A percentile compares a stretch with the other conserved stretches of the same genome.
phyloP scores from a whole-genome alignment of 1,139 yeast species.

The Nakaseomyces kungkrabaensis region DNA sequence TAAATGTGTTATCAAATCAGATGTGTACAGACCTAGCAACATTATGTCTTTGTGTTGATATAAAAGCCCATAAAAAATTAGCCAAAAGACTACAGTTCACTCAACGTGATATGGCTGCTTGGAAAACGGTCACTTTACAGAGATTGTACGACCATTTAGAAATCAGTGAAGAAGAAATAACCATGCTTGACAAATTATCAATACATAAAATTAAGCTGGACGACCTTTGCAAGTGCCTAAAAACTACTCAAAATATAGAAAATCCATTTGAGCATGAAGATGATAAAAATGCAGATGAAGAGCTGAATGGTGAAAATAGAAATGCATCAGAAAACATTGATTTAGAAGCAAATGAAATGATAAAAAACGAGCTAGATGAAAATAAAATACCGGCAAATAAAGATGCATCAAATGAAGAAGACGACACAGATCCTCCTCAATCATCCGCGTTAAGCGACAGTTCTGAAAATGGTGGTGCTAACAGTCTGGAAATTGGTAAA shows the following conservation, averaged over 20 bases:
- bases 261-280: conserved; percentile 31
- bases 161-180: conserved; percentile 58
- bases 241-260: conserved; percentile 35
- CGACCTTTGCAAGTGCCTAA: conserved; percentile 58
- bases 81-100: conserved; percentile 56
- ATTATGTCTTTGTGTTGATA: conserved; percentile 43
- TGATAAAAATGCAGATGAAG: background rate
- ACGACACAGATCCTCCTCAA: too few species aligned
- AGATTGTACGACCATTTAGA: conserved; percentile 77
- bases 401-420: too few species aligned
- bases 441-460: too few species aligned
- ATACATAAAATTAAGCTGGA: conserved; percentile 69
- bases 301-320: background rate
- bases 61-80: conserved; percentile 35
- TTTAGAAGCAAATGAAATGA: too few species aligned
- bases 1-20: conserved; percentile 63
- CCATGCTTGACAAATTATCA: conserved; percentile 81
- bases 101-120: conserved; percentile 72
- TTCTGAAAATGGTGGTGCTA: too few species aligned
- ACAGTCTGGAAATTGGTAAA: too few species aligned
- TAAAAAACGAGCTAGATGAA: too few species aligned
- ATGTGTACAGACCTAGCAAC: conserved; percentile 73
- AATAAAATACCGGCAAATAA: too few species aligned
- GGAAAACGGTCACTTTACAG: conserved; percentile 70
- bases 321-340: background rate